Evolutionary conservation across 352 stramenopile species (phyloP), one percentile per base, ranked within the genome.

Genomic region (Pythium biforme): DNA sequence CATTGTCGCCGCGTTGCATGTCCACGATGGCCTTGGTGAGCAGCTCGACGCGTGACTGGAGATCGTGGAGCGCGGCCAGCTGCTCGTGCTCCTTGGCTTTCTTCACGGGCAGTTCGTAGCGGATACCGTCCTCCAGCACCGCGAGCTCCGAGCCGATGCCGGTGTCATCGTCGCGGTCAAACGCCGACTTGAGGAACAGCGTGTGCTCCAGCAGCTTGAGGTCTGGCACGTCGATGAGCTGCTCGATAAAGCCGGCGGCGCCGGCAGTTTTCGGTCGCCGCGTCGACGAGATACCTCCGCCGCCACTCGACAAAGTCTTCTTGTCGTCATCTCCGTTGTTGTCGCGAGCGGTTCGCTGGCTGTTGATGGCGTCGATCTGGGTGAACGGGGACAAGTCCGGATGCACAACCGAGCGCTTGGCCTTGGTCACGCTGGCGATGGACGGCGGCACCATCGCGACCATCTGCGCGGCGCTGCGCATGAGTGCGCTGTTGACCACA

Each of bases 71-170:
- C 27, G 45, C 41, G 34, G 55, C 22, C 59, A 62, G 20, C 56
- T 70, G 34, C 37, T 68, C 34, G 15, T 69, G 55, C 58, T 72
- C 56, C 34, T 72, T 66, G 23, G 54, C 62, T 10, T 72, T 75
- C 31, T 81, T 83, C 34, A 68, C 67, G 4, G 75, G 75, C 6
- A 74, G 57, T 57, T 84, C 77, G 48, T 87, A 87, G n/a, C 77
- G 77, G 52, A 86, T 75, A 4, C 75, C 77, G 52, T 86, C 73
- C 26, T 84, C 73, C 39, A 87, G 55, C 3, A 68, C 67, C 43
- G 66, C 66, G 0, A 84, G 61, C 0, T 39, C 25, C 0, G 62
- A 53, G 37, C 4, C 43, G 8, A 23, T 43, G 2, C n/a, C 22
- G 22, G 56, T 56, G 15, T 76, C 62, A 10, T 83, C 72, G 37